Evolutionary conservation across 805 yeast species (phyloP).

Genomic region (Pichia insulana): DNA sequence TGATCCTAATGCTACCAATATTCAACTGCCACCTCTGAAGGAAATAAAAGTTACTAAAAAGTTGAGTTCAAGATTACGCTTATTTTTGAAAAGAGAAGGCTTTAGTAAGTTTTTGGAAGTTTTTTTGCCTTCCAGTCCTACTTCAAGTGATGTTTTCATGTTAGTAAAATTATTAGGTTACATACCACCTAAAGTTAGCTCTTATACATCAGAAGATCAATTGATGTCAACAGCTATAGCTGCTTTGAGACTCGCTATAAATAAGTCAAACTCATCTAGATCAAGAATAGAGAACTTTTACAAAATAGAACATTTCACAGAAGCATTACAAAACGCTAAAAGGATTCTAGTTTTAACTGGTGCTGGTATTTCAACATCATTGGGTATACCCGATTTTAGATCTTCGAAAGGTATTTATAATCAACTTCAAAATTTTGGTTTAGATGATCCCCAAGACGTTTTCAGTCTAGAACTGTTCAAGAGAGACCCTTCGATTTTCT

Average conservation of each 20-base stretch:
- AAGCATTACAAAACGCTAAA: slow-evolving; percentile 43
- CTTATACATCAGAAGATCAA: neutral
- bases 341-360: slow-evolving; percentile 76
- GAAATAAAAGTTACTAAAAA: slow-evolving; percentile 30
- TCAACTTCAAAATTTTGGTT: slow-evolving; percentile 54
- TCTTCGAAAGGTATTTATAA: slow-evolving; percentile 82
- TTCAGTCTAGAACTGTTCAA: slow-evolving; percentile 66
- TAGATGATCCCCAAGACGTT: slow-evolving; percentile 85
- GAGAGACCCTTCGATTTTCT: slow-evolving; percentile 71
- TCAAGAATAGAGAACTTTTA: slow-evolving; percentile 44
- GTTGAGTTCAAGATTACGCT: slow-evolving; percentile 38
- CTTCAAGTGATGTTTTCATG: slow-evolving; percentile 45
- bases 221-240: slow-evolving; percentile 30
- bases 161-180: slow-evolving; percentile 60
- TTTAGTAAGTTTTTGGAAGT: slow-evolving; percentile 45
- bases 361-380: slow-evolving; percentile 84
- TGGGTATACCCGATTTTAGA: slow-evolving; percentile 90
- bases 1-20: slow-evolving; percentile 5
- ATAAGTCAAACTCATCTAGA: slow-evolving; percentile 50
- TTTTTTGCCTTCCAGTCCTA: slow-evolving; percentile 48
- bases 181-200: slow-evolving; percentile 17
- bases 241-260: slow-evolving; percentile 55
- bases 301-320: slow-evolving; percentile 50
- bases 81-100: slow-evolving; percentile 53
- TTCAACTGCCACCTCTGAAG: slow-evolving; percentile 14